Evolutionary conservation across 2,329 filamentous ascomycete genomes (phyloP), one percentile per base, ranked within the genome.

Genomic region (Colletotrichum acutatum): DNA sequence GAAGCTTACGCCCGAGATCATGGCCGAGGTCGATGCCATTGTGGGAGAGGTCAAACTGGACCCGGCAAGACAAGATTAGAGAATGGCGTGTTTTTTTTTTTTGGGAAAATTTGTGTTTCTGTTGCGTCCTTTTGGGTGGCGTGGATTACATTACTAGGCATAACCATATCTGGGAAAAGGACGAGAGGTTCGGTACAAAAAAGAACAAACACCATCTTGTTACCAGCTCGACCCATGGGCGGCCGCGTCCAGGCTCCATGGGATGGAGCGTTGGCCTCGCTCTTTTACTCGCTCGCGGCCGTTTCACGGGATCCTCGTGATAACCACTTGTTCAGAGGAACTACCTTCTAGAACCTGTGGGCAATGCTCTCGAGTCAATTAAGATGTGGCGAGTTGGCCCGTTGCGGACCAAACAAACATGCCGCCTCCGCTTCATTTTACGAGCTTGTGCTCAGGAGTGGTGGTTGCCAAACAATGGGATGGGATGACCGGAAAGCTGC

Each of bases 11-110:
- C 83, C 85, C 0, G 85, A 87, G 75, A 78, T 89, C 28, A 80
- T 89, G 81, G 83, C 79, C 9, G 85, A 88, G 79, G 89, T 89
- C 76, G 86, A 89, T 76, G 81, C 79, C 61, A 81, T 88, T 58
- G 66, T 75, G 22, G 74, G 74, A 28, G 66, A 72, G 52, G 32
- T 75, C 54, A 65, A 74, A 46, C 49, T 75, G n/a, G 74, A 75
- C 68, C 74, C 74, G 28, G 74, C 74, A 24, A 74, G 74, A 62
- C 74, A 75, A 61, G 74, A 75, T 64, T 75, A 66, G 58, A 67
- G 37, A 53, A 58, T 74, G 66, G 56, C 66, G 53, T 66, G 60
- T 42, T 66, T 49, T 46, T 42, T 30, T 28, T n/a, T 14, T 5
- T n/a, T n/a, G n/a, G n/a, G 14, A n/a, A 34, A 49, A 11, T 34